Base-by-base conservation (phyloP, 192 early-diverging fungal species). In the Linnemannia elongata region DNA sequence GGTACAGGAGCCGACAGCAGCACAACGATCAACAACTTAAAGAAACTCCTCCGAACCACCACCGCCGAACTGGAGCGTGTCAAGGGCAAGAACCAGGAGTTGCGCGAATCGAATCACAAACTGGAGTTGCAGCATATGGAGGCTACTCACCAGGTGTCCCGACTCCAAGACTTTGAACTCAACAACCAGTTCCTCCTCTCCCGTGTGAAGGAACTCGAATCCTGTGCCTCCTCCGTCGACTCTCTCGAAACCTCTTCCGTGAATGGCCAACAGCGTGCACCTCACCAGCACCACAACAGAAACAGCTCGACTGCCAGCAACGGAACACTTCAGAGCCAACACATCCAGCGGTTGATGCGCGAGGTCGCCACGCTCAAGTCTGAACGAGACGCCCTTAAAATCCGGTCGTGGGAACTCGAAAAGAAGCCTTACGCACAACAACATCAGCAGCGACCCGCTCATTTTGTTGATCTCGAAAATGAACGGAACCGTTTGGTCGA, bases 401-500 rank as follows among this genome's bases (percentile, higher is more conserved):
- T 78, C 47, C 75, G 71, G 20, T 74, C 75, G 1, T 86, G 84
- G 84, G 84, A 86, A 20, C 79, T 86, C 24, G 84, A 86, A 55
- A 86, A 81, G 63, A 81, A 86, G 45, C 83, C 83, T 4, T 85
- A 60, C 45, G 69, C 78, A 18, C 74, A 76, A 24, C 83, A 79
- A 35, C 83, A 78, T 4, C 35, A 79, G 44, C 52, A 60, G 0
- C 76, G 85, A 10, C 79, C 85, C n/a, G 78, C 85, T 1, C 78
- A 87, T 22, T 77, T 78, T 35, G 69, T 87, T 39, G 85, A 87
- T 52, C 76, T 87, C 35, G 85, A 87, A 44, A 87, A 87, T 44
- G 85, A 87, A 30, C 85, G 85, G 8, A 87, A 78, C 54, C 85
- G 85, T 30, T n/a, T 87, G 30, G 68, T 87, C 6, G 85, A 87